Evolutionary conservation across 139 green algal genomes (phyloP).

Genomic region (Eudorina sp.): DNA sequence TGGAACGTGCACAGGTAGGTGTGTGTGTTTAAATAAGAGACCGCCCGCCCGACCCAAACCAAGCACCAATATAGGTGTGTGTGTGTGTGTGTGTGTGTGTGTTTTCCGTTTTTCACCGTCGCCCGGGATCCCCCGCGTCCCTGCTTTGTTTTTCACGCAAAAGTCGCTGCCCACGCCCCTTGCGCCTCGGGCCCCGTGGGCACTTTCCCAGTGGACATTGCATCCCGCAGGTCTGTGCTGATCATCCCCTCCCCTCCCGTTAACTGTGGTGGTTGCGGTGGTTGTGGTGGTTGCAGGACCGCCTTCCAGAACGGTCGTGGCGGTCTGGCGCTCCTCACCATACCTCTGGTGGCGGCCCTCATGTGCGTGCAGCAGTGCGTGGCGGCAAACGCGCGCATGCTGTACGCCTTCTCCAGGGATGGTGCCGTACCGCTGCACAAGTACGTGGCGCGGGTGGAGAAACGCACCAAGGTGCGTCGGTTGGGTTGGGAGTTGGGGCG

Average conservation of each 20-base stretch:
- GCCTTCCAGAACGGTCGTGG: constrained; percentile 26
- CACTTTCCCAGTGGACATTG: too few species aligned
- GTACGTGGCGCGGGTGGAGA: constrained; percentile 12
- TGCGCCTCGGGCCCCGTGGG: too few species aligned
- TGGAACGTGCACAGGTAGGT: constrained; percentile 44
- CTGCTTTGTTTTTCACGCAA: too few species aligned
- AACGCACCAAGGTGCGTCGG: not conserved
- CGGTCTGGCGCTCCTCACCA: constrained; percentile 4
- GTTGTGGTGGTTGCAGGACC: not conserved
- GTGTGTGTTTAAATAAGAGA: not conserved
- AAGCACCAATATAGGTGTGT: not conserved
- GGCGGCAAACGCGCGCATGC: constrained; percentile 11
- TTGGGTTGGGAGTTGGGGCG: too few species aligned
- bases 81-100: not conserved
- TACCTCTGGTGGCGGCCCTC: not conserved
- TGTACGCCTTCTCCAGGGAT: constrained; percentile 43
- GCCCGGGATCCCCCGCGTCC: too few species aligned
- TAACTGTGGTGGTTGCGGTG: too few species aligned
- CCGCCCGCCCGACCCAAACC: too few species aligned
- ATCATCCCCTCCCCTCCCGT: too few species aligned
- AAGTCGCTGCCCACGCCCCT: too few species aligned
- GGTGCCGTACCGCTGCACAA: constrained; percentile 20
- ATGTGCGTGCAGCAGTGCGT: constrained; percentile 13
- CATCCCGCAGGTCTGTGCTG: too few species aligned
- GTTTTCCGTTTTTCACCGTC: not conserved